phyloP scores from a whole-genome alignment of 108 stramenopile genomes.

The Skeletonema menzelii region DNA sequence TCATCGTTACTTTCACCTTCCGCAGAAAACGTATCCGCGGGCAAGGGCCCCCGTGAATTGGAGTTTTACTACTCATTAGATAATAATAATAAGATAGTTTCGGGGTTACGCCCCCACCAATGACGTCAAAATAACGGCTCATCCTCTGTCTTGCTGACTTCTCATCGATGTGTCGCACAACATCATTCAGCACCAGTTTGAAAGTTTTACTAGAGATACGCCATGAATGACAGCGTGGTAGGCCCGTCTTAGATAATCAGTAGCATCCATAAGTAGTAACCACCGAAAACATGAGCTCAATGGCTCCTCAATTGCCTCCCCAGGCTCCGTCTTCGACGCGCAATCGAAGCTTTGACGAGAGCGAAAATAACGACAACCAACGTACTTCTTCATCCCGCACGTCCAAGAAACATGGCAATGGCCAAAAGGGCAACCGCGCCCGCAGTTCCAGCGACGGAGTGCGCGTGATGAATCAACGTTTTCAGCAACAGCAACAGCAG shows the following conservation, averaged over 20 bases:
- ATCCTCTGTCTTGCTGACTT: too few species aligned
- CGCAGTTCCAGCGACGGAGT: conserved; percentile 30
- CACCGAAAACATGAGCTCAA: not conserved
- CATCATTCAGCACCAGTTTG: too few species aligned
- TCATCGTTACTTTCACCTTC: too few species aligned
- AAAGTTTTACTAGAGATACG: too few species aligned
- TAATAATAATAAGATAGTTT: too few species aligned
- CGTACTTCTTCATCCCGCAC: not conserved
- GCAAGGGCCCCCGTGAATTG: too few species aligned
- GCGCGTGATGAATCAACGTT: conserved; percentile 21
- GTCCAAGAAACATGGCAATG: conserved; percentile 1
- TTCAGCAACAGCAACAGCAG: conserved; percentile 22
- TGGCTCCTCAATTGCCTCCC: conserved; percentile 6
- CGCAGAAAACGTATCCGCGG: too few species aligned
- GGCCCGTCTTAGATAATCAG: not conserved
- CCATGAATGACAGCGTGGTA: too few species aligned
- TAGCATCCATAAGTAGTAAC: not conserved
- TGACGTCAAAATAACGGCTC: too few species aligned
- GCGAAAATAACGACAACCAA: not conserved
- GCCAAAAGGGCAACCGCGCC: conserved; percentile 6
- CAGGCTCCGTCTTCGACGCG: conserved; percentile 21
- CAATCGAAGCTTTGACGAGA: conserved; percentile 3
- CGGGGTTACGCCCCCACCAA: too few species aligned
- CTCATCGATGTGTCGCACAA: too few species aligned
- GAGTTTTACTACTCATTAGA: too few species aligned